Conservation (phyloP, 1,139 yeast species). For the Pichia sp. region DNA sequence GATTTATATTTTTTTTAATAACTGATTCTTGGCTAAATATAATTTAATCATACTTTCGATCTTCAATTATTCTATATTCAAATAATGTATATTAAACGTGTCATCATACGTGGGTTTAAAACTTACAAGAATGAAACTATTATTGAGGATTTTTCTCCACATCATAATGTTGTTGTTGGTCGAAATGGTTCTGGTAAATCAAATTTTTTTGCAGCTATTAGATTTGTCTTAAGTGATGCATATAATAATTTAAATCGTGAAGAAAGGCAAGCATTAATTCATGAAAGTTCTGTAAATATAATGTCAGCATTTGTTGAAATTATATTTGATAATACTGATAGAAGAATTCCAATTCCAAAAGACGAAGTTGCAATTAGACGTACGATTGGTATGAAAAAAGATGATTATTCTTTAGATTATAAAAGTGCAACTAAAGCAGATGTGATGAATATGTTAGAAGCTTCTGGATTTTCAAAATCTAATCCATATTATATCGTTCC, state of each 20-base stretch:
- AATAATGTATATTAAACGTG: slow-evolving; percentile 30
- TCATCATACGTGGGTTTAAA: slow-evolving; percentile 83
- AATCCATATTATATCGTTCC: slow-evolving; percentile 97
- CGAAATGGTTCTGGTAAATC: slow-evolving; percentile 96
- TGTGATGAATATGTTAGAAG: slow-evolving; percentile 74
- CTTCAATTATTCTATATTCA: background rate
- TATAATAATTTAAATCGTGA: slow-evolving; percentile 83
- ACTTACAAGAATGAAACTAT: slow-evolving; percentile 83
- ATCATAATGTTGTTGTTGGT: slow-evolving; percentile 87
- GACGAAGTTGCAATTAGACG: slow-evolving; percentile 71
- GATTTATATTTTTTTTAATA: no score
- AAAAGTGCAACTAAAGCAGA: slow-evolving; percentile 76
- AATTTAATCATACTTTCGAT: no score
- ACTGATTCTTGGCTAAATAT: no score
- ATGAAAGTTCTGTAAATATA: slow-evolving; percentile 86
- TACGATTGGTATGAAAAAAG: slow-evolving; percentile 88
- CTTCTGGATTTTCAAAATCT: slow-evolving; percentile 86
- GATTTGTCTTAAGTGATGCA: slow-evolving; percentile 89
- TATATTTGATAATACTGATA: slow-evolving; percentile 73
- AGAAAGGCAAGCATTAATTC: slow-evolving; percentile 81
- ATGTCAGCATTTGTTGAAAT: slow-evolving; percentile 93
- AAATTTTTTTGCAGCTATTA: slow-evolving; percentile 89
- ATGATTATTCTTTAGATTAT: slow-evolving; percentile 78
- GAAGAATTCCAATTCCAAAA: slow-evolving; percentile 64
- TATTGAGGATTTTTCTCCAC: slow-evolving; percentile 70